These are phyloP conservation scores for Kuraishia ogatae DNA, from an alignment of 805 yeast genomes.

Conservation along the genomic window DNA sequence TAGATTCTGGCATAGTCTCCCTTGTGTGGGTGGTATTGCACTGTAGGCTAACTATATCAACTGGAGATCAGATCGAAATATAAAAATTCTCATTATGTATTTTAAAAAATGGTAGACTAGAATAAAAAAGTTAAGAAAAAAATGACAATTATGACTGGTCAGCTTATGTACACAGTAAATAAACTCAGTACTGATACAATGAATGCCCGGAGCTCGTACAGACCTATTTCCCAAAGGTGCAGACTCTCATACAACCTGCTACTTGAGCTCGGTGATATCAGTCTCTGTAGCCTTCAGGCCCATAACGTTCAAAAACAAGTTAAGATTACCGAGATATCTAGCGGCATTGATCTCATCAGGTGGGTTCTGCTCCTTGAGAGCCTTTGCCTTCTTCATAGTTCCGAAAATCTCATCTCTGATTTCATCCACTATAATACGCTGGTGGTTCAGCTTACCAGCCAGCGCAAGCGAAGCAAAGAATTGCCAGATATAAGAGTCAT, in stretches of 20 bases:
- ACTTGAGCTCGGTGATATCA: conserved; percentile 70
- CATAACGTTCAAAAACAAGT: conserved; percentile 91
- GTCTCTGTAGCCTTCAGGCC: conserved; percentile 88
- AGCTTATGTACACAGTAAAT: background rate
- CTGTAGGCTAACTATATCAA: too few species aligned
- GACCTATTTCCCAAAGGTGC: background rate
- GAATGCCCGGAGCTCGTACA: background rate
- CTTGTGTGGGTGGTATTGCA: too few species aligned
- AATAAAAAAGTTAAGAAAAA: background rate
- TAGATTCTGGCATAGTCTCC: too few species aligned
- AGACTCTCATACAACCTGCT: background rate
- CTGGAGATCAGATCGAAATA: background rate
- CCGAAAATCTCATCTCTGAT: conserved; percentile 90
- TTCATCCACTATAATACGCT: conserved; percentile 89
- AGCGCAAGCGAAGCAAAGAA: conserved; percentile 89
- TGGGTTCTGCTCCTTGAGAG: conserved; percentile 20
- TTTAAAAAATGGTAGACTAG: background rate
- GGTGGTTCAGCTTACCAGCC: conserved; percentile 85
- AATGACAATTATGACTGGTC: background rate
- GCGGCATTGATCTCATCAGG: conserved; percentile 39
- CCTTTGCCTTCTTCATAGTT: conserved; percentile 69
- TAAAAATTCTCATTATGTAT: background rate
- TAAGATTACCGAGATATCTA: conserved; percentile 63
- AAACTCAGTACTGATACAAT: background rate
- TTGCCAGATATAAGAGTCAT: conserved; percentile 91